Evolutionary conservation across 495 filamentous ascomycete genomes (phyloP).

Genomic region (Copromyces sp.): DNA sequence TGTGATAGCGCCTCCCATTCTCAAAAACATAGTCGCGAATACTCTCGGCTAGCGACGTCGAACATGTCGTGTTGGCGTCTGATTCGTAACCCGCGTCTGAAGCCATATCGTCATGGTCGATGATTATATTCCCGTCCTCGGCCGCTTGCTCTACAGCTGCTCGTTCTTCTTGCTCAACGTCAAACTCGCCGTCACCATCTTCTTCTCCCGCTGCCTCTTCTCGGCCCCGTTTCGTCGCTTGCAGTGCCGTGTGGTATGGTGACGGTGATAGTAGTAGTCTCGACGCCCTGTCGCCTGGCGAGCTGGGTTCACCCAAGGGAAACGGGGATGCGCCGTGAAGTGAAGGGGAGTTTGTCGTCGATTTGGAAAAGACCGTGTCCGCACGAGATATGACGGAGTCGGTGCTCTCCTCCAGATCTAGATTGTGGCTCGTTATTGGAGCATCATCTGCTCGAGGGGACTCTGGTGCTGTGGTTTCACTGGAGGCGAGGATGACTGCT

Average conservation of each 20-base stretch:
- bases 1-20: slow-evolving; percentile 61
- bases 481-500: not conserved
- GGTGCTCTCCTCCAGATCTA: slow-evolving; percentile 1
- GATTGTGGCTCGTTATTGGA: slow-evolving; percentile 2
- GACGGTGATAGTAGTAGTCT: not conserved
- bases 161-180: slow-evolving; percentile 11
- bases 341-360: slow-evolving; percentile 6
- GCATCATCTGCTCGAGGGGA: not conserved
- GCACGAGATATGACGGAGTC: not conserved
- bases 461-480: not conserved
- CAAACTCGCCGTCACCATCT: slow-evolving; percentile 4
- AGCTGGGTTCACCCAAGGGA: not conserved
- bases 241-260: not conserved
- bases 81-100: slow-evolving; percentile 39
- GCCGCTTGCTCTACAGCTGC: slow-evolving; percentile 17
- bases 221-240: not conserved
- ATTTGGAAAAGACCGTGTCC: slow-evolving; percentile 4
- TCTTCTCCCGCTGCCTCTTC: not conserved
- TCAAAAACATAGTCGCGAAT: slow-evolving; percentile 49
- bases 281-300: not conserved
- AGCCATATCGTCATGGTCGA: slow-evolving; percentile 21
- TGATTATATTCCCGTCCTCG: slow-evolving; percentile 22
- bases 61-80: slow-evolving; percentile 26
- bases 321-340: slow-evolving; percentile 1
- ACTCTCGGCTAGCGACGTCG: slow-evolving; percentile 41